phyloP scores from a whole-genome alignment of 768 basidiomycete genomes.

The Ramaria rubella region DNA sequence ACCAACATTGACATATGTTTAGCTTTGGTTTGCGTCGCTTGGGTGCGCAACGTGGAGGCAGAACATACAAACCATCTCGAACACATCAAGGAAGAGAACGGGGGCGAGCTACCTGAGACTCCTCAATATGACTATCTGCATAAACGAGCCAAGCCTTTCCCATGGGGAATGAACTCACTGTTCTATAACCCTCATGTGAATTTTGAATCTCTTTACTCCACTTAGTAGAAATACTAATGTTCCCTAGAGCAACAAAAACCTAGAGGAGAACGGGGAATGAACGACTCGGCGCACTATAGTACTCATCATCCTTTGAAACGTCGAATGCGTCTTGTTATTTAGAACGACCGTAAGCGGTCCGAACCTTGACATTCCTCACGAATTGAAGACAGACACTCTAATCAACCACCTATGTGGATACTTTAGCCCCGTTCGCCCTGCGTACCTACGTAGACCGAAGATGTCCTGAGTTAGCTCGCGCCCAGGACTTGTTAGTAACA shows the following conservation, averaged over 20 bases:
- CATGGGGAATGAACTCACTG: conserved; percentile 78
- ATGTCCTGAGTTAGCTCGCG: no score
- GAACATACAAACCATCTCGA: conserved; percentile 68
- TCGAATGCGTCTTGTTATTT: neutral
- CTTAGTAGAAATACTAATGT: neutral
- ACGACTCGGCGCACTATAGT: neutral
- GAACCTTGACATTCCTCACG: no score
- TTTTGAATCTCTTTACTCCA: neutral
- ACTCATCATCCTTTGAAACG: neutral
- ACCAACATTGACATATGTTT: conserved; percentile 19
- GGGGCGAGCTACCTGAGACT: conserved; percentile 59
- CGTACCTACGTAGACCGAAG: no score
- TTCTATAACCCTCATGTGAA: conserved; percentile 75
- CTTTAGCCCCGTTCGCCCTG: no score
- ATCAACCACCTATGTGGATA: no score
- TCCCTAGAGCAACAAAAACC: conserved; percentile 6
- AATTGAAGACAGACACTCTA: no score
- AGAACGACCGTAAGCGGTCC: no score
- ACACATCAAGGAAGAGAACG: conserved; percentile 66
- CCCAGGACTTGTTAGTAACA: no score
- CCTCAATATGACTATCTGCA: conserved; percentile 78
- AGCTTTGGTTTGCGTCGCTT: conserved; percentile 27
- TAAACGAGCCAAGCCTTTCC: conserved; percentile 69
- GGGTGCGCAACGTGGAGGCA: conserved; percentile 46
- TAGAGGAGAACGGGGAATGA: neutral